A percentile compares a stretch with the other conserved stretches of the same genome.
These are phyloP conservation scores for Leccinum griseonigrum DNA, from an alignment of 1,284 basidiomycete genomes.

Conservation along the genomic window DNA sequence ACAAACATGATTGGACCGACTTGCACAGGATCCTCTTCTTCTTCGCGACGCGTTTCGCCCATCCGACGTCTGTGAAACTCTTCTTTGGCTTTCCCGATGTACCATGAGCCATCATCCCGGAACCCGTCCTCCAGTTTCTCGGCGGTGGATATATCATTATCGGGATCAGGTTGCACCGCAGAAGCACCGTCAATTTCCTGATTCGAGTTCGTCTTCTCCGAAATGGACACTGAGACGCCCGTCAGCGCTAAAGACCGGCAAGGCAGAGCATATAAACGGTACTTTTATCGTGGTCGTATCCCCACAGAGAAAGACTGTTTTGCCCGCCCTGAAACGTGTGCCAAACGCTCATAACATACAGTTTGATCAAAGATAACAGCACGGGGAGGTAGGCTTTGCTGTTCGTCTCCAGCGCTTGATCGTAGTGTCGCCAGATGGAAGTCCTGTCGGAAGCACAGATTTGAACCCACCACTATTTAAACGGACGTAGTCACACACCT, in stretches of 20 bases:
- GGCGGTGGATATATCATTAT: slow-evolving; percentile 16
- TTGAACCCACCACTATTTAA: neutral
- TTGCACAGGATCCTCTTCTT: slow-evolving; percentile 71
- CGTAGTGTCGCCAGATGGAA: slow-evolving; percentile 97
- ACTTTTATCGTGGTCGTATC: slow-evolving; percentile 48
- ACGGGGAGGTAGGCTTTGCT: slow-evolving; percentile 89
- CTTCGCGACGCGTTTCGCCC: slow-evolving; percentile 40
- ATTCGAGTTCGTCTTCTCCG: slow-evolving; percentile 22
- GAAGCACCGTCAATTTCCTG: slow-evolving; percentile 28
- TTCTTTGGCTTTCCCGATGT: slow-evolving; percentile 74
- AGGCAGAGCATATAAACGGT: neutral
- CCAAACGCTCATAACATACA: slow-evolving; percentile 86
- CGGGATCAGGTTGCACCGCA: slow-evolving; percentile 17
- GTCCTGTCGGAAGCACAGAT: slow-evolving; percentile 54
- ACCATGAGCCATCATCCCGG: slow-evolving; percentile 66
- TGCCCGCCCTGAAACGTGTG: slow-evolving; percentile 70
- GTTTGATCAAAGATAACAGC: slow-evolving; percentile 74
- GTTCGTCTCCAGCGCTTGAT: slow-evolving; percentile 85
- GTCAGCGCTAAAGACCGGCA: slow-evolving; percentile 9
- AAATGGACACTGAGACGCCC: slow-evolving; percentile 23
- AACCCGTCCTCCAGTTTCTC: slow-evolving; percentile 29
- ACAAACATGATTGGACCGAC: slow-evolving; percentile 33
- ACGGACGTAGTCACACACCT: slow-evolving; percentile 44
- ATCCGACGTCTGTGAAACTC: slow-evolving; percentile 59
- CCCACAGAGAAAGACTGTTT: slow-evolving; percentile 64